Evolutionary conservation across 2,329 filamentous ascomycete genomes (phyloP).

Genomic region (Alternaria sp.): DNA sequence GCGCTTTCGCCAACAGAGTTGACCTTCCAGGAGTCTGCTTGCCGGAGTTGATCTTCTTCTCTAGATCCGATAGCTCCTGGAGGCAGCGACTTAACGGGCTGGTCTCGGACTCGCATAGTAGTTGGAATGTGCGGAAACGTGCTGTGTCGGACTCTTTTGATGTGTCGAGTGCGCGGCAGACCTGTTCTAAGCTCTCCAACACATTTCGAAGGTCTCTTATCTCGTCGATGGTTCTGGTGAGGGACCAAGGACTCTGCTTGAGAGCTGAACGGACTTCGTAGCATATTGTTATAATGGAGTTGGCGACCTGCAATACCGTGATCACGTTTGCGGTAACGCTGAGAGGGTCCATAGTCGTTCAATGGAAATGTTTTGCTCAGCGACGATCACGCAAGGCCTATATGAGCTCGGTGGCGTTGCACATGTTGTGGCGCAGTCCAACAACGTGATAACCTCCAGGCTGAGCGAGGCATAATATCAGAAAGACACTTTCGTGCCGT

Average conservation of each 20-base stretch:
- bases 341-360: not conserved
- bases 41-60: not conserved
- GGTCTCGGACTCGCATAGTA: not conserved
- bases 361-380: not conserved
- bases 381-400: not conserved
- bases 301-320: not conserved
- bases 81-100: not conserved
- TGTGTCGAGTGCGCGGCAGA: not conserved
- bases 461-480: not conserved
- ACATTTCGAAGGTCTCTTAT: not conserved
- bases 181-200: not conserved
- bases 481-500: not conserved
- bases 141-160: not conserved
- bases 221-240: not conserved
- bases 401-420: not conserved
- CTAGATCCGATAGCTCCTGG: not conserved
- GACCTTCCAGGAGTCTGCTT: not conserved
- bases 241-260: not conserved
- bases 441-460: not conserved
- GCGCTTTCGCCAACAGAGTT: not conserved
- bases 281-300: not conserved
- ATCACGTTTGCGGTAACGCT: not conserved
- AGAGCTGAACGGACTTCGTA: not conserved
- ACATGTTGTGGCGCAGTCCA: not conserved
- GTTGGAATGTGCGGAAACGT: not conserved